phyloP scores from a whole-genome alignment of 176 grass and related monocot genomes.

The Stipa capillata region DNA sequence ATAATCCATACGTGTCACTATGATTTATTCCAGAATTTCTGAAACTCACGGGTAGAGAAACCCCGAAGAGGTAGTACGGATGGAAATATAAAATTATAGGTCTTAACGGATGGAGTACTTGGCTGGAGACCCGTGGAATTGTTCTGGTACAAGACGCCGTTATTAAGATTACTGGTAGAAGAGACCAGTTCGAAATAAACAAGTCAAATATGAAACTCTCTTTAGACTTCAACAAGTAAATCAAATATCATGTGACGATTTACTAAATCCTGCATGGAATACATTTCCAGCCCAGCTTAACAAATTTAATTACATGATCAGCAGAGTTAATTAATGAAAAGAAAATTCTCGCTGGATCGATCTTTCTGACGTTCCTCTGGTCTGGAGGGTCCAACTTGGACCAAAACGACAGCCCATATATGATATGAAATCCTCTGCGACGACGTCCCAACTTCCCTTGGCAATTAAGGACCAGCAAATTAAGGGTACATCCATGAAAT shows the following conservation, averaged over 20 bases:
- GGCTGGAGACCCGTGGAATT: neutral
- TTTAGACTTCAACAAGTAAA: neutral
- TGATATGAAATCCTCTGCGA: neutral
- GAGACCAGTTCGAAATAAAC: neutral
- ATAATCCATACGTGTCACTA: too few species aligned
- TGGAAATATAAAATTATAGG: too few species aligned
- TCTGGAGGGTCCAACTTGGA: neutral
- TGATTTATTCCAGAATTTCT: too few species aligned
- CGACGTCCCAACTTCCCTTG: constrained; percentile 2
- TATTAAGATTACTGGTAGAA: neutral
- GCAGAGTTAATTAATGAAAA: neutral
- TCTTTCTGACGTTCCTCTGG: neutral
- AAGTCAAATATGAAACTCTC: neutral
- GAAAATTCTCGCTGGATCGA: neutral
- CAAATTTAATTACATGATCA: neutral
- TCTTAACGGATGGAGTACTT: too few species aligned
- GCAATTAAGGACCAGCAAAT: neutral
- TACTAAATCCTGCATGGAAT: neutral
- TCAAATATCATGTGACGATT: neutral
- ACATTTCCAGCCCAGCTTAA: neutral
- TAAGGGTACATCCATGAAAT: neutral
- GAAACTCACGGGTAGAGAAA: too few species aligned
- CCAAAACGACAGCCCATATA: neutral
- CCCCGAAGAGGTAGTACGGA: neutral
- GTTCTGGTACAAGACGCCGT: neutral